These are phyloP conservation scores for Canavalia ensiformis DNA, from an alignment of 306 rosid species.

Conservation along the genomic window DNA sequence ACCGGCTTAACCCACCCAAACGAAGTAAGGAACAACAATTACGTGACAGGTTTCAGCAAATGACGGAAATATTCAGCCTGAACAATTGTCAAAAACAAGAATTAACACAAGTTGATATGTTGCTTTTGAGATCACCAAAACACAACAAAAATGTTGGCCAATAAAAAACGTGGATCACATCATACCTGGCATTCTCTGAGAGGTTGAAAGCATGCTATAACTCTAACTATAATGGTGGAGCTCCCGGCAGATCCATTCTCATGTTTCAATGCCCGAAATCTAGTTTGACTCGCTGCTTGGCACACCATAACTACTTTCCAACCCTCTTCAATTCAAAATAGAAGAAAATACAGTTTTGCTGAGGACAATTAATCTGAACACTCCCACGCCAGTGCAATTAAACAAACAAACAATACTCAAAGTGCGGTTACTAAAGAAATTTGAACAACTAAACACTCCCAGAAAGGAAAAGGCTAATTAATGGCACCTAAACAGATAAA, in stretches of 20 bases:
- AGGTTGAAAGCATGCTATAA: slow-evolving; percentile 95
- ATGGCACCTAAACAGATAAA: not conserved
- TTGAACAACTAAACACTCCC: not conserved
- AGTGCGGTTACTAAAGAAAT: slow-evolving; percentile 20
- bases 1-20: slow-evolving; percentile 71
- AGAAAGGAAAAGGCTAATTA: not conserved
- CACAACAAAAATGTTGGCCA: not conserved
- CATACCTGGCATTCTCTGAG: slow-evolving; percentile 97
- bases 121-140: not conserved
- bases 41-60: slow-evolving; percentile 95
- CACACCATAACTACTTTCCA: slow-evolving; percentile 90
- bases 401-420: slow-evolving; percentile 14
- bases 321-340: slow-evolving; percentile 62
- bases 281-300: slow-evolving; percentile 97
- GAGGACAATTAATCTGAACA: slow-evolving; percentile 44
- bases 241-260: slow-evolving; percentile 85
- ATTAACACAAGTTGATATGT: slow-evolving; percentile 28
- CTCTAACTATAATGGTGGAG: slow-evolving; percentile 86
- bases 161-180: slow-evolving; percentile 39
- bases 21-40: slow-evolving; percentile 52
- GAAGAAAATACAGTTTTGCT: slow-evolving; percentile 54
- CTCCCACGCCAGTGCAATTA: slow-evolving; percentile 21
- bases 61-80: slow-evolving; percentile 99
- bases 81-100: slow-evolving; percentile 39
- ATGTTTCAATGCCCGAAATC: slow-evolving; percentile 97